Conservation (phyloP, 129 eudicot species). For the Centrapalus pauciflorus region DNA sequence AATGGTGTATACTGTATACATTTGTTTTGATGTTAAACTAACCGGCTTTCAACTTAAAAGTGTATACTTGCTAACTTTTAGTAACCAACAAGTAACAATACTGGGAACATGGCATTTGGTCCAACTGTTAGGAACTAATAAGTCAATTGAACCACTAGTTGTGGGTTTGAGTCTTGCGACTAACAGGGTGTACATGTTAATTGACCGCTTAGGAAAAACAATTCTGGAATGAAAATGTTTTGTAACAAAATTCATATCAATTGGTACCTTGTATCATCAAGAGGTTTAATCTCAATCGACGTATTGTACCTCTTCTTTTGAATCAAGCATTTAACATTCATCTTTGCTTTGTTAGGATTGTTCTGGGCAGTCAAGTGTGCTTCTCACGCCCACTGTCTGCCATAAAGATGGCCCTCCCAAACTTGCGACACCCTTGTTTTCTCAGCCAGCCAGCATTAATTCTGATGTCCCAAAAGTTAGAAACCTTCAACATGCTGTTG, state of each 20-base stretch:
- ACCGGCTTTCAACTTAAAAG: neutral
- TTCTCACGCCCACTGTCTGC: constrained; percentile 8
- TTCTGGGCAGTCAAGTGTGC: constrained; percentile 10
- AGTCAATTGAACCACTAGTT: neutral
- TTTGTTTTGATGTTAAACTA: neutral
- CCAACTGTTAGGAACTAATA: neutral
- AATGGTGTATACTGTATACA: neutral
- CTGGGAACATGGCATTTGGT: neutral
- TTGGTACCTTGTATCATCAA: neutral
- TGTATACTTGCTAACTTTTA: neutral
- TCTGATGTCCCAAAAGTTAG: constrained; percentile 25
- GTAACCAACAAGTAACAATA: neutral
- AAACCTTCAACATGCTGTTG: constrained; percentile 9
- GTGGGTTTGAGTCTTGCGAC: neutral
- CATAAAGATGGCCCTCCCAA: constrained; percentile 14
- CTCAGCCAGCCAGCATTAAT: constrained; percentile 24
- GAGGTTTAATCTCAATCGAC: neutral
- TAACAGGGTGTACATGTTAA: neutral
- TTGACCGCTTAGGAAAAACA: neutral
- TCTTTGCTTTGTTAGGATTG: constrained; percentile 11
- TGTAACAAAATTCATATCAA: neutral
- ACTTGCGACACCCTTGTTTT: constrained; percentile 28
- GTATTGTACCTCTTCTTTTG: neutral
- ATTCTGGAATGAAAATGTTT: neutral
- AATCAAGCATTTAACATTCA: neutral